Base-by-base conservation (phyloP, 2,329 filamentous ascomycete species). In the Fusarium chlamydosporum region DNA sequence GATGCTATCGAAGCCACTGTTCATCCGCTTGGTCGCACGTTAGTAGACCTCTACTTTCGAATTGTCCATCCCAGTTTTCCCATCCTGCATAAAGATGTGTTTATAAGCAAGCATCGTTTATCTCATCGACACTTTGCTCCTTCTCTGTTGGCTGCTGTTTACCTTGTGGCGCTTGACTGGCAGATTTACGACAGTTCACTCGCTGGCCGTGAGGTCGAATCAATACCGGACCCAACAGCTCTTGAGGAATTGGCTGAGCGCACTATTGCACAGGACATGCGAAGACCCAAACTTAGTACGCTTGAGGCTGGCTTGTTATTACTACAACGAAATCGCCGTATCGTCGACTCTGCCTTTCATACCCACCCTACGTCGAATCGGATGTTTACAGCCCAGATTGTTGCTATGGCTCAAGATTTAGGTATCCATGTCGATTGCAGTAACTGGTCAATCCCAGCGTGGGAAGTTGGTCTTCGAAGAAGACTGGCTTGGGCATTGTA, bases 1-100 rank as follows among this genome's bases (percentile, higher is more conserved):
- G 82, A 83, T 69, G 83, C 84, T 31, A 85, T 92, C 57, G 89
- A 91, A 75, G 82, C 84, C 29, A 81, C 88, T 38, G 87, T 92
- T 6, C 84, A 85, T 26, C 87, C 89, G 6, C 85, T 91, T 68
- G 90, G 90, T 18, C 83, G 84, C 48, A 85, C 85, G 10, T 79
- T 92, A 45, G 83, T 92, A 67, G 87, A 89, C 68, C 82, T 92
- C 20, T 92, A 91, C 79, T 92, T 92, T 74, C 81, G 85, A 27
- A 85, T 88, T 38, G 82, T 89, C 10, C 87, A 89, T 67, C 86
- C 86, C 0, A 83, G 81, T 58, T 88, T 86, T 68, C 87, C 87
- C 2, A 83, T 89, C 46, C 74, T 89, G 5, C 86, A 89, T 71
- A 89, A 89, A 72, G 84, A 83, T 33, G 86, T 89, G 13, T 89